These are phyloP conservation scores for Cyberlindnera xylosilytica DNA, from an alignment of 805 yeast genomes.

Conservation along the genomic window DNA sequence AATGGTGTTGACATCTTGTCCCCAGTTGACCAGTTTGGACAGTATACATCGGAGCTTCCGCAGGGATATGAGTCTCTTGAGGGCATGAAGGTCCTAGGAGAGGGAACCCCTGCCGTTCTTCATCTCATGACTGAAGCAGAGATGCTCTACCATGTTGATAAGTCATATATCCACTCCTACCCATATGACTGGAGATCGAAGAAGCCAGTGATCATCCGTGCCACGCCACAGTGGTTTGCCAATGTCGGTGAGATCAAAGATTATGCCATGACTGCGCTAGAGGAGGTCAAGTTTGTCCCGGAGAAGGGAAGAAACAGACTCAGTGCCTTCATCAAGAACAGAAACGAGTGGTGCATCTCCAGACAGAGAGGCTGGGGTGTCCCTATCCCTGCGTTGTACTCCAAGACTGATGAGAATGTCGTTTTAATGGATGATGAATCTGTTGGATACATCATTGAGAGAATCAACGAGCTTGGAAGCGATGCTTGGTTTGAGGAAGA, in stretches of 20 bases:
- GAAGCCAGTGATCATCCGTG: slow-evolving; percentile 88
- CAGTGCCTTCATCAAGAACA: slow-evolving; percentile 62
- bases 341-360: slow-evolving; percentile 97
- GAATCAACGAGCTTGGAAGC: slow-evolving; percentile 58
- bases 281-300: slow-evolving; percentile 69
- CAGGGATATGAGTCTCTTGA: slow-evolving; percentile 41
- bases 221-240: slow-evolving; percentile 97
- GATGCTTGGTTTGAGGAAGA: slow-evolving; percentile 76
- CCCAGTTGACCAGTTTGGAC: slow-evolving; percentile 77
- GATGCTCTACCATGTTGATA: slow-evolving; percentile 48
- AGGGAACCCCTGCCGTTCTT: slow-evolving; percentile 50
- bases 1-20: slow-evolving; percentile 61
- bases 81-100: slow-evolving; percentile 60
- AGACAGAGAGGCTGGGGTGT: slow-evolving; percentile 98
- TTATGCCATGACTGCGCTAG: slow-evolving; percentile 55
- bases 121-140: slow-evolving; percentile 37
- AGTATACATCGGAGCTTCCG: slow-evolving; percentile 53
- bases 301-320: slow-evolving; percentile 69
- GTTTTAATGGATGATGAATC: slow-evolving; percentile 58
- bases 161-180: slow-evolving; percentile 70
- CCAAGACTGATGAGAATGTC: slow-evolving; percentile 49
- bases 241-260: slow-evolving; percentile 73
- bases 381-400: slow-evolving; percentile 86
- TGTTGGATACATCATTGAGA: slow-evolving; percentile 54
- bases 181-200: slow-evolving; percentile 98